These are phyloP conservation scores for Cunninghamia lanceolata DNA, from an alignment of 75 land plant genomes.

Conservation along the genomic window DNA sequence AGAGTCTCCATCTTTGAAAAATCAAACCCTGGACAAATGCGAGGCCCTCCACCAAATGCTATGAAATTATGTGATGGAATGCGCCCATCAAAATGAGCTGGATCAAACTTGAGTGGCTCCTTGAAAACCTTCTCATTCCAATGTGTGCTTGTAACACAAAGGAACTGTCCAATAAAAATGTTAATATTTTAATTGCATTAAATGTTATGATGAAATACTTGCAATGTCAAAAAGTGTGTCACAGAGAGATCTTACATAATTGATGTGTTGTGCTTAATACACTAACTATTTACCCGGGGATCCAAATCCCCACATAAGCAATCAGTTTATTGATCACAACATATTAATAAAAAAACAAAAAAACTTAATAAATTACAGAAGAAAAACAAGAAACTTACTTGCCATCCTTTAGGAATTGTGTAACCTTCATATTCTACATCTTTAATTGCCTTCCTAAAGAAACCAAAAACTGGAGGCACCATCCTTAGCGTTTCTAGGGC, in stretches of 20 bases:
- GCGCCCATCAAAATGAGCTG: slow-evolving; percentile 39
- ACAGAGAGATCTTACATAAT: too few relatives aligned
- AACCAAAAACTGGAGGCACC: slow-evolving; percentile 46
- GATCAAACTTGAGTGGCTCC: slow-evolving; percentile 56
- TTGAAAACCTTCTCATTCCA: slow-evolving; percentile 34
- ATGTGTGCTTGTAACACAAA: slow-evolving; percentile 51
- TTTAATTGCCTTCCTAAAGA: slow-evolving; percentile 42
- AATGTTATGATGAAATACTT: too few relatives aligned
- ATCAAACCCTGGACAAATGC: slow-evolving; percentile 58
- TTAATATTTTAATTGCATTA: too few relatives aligned
- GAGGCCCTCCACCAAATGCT: slow-evolving; percentile 69
- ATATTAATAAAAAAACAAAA: too few relatives aligned
- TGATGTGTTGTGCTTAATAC: too few relatives aligned
- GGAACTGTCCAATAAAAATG: slow-evolving; percentile 15
- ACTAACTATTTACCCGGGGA: too few relatives aligned
- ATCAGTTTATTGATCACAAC: too few relatives aligned
- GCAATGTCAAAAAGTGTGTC: too few relatives aligned
- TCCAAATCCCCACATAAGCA: too few relatives aligned
- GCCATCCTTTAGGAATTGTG: slow-evolving; percentile 74
- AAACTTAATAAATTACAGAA: neutral
- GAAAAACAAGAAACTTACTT: too few relatives aligned
- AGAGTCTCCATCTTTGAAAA: slow-evolving; percentile 61
- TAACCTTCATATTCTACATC: too few relatives aligned
- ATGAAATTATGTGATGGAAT: slow-evolving; percentile 45
- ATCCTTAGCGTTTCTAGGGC: slow-evolving; percentile 43